Evolutionary conservation across 495 filamentous ascomycete genomes (phyloP).

Genomic region (Massariosphaeria phaeospora): DNA sequence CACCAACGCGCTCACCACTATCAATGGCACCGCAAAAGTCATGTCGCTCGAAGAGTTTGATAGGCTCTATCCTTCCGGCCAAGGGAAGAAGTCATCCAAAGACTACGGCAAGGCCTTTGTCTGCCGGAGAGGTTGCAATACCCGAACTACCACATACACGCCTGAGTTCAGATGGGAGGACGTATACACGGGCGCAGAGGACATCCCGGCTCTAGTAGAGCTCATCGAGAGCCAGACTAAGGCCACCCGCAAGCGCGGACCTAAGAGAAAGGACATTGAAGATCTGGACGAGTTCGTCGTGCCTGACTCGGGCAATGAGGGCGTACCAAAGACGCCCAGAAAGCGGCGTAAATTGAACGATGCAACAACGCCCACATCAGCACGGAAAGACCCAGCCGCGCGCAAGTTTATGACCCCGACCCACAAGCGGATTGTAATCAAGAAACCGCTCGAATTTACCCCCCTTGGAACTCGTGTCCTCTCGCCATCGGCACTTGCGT

Average conservation of each 20-base stretch:
- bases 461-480: conserved; percentile 84
- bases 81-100: conserved; percentile 63
- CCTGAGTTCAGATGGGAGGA: conserved; percentile 91
- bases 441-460: conserved; percentile 91
- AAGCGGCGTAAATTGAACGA: conserved; percentile 51
- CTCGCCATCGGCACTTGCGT: conserved; percentile 72
- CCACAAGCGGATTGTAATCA: conserved; percentile 71
- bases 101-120: conserved; percentile 87
- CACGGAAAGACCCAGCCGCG: conserved; percentile 49
- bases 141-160: conserved; percentile 82
- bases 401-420: conserved; percentile 63
- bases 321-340: conserved; percentile 52
- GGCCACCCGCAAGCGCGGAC: conserved; percentile 55
- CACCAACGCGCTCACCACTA: conserved; percentile 75
- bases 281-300: conserved; percentile 47
- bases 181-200: conserved; percentile 59
- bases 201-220: conserved; percentile 59
- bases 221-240: conserved; percentile 67
- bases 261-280: conserved; percentile 38
- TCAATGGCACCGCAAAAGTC: conserved; percentile 80
- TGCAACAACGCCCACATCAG: conserved; percentile 54
- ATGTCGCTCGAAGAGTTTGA: conserved; percentile 66
- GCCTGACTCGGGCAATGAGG: conserved; percentile 45
- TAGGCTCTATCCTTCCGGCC: conserved; percentile 67
- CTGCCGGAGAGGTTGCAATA: conserved; percentile 84